A percentile compares a stretch with the other conserved stretches of the same genome.
These are phyloP conservation scores for Pleurotus salmoneostramineus DNA, from an alignment of 768 basidiomycete genomes.

Conservation along the genomic window DNA sequence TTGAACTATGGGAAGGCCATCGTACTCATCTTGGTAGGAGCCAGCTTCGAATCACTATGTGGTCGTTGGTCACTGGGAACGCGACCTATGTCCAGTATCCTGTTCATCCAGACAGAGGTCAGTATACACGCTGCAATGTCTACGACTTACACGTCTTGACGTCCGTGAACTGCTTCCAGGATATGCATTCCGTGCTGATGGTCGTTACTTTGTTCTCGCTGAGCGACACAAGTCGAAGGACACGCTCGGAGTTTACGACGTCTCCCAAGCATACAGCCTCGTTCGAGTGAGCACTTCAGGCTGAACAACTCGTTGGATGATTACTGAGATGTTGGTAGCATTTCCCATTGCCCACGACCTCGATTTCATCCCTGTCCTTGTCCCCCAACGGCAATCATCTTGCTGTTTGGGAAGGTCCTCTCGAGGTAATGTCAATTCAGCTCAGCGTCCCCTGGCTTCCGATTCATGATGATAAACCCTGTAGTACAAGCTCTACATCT, in stretches of 20 bases:
- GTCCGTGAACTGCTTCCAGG: conserved; percentile 37
- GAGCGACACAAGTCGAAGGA: conserved; percentile 92
- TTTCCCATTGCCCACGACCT: conserved; percentile 74
- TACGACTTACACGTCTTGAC: neutral
- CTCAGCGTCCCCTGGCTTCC: neutral
- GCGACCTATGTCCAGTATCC: conserved; percentile 88
- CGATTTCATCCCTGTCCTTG: conserved; percentile 64
- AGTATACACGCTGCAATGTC: conserved; percentile 5
- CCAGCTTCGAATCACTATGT: conserved; percentile 82
- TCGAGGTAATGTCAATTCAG: conserved; percentile 54
- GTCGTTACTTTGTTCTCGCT: conserved; percentile 79
- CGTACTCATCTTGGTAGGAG: conserved; percentile 6
- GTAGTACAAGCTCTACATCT: conserved; percentile 74
- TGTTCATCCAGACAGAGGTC: conserved; percentile 77
- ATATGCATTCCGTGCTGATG: conserved; percentile 76
- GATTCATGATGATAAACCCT: neutral
- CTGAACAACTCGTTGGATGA: neutral
- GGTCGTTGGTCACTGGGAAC: conserved; percentile 72
- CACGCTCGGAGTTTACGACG: conserved; percentile 81
- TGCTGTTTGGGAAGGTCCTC: conserved; percentile 79
- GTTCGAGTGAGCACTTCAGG: conserved; percentile 50
- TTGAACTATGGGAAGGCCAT: neutral
- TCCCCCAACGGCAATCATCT: conserved; percentile 76
- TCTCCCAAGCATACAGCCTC: conserved; percentile 62
- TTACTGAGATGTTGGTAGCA: conserved; percentile 46